Evolutionary conservation across 1,284 basidiomycete genomes (phyloP).

Genomic region (Prillingera fragicola): DNA sequence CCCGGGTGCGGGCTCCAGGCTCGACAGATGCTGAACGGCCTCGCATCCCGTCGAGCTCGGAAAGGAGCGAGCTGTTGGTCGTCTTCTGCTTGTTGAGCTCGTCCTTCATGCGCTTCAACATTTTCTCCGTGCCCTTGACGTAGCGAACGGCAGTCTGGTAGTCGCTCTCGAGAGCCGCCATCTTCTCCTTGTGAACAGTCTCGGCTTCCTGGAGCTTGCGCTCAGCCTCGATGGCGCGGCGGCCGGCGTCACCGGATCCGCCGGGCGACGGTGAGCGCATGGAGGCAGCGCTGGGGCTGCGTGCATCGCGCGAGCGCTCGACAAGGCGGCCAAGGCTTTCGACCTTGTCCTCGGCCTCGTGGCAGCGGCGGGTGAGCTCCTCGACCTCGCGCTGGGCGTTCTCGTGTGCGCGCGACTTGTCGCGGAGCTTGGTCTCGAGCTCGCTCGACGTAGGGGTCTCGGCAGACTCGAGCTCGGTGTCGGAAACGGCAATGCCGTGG

Average conservation of each 20-base stretch:
- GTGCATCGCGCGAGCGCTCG: slow-evolving; percentile 56
- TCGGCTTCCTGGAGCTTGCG: slow-evolving; percentile 73
- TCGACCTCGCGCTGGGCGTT: slow-evolving; percentile 48
- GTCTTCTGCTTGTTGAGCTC: slow-evolving; percentile 85
- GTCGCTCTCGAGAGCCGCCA: slow-evolving; percentile 79
- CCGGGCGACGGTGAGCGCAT: slow-evolving; percentile 35
- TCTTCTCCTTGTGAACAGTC: slow-evolving; percentile 60
- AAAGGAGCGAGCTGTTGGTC: slow-evolving; percentile 68
- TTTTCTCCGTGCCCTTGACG: slow-evolving; percentile 91
- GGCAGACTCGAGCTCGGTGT: slow-evolving; percentile 54
- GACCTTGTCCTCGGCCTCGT: slow-evolving; percentile 67
- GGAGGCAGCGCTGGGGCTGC: slow-evolving; percentile 39
- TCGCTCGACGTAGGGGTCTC: slow-evolving; percentile 50
- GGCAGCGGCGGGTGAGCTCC: slow-evolving; percentile 58
- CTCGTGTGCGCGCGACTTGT: slow-evolving; percentile 66
- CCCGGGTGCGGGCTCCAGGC: slow-evolving; percentile 53
- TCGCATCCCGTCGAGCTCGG: slow-evolving; percentile 66
- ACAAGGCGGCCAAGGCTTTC: slow-evolving; percentile 61
- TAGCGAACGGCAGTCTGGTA: slow-evolving; percentile 59
- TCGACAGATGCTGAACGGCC: slow-evolving; percentile 57
- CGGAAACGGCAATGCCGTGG: slow-evolving; percentile 71
- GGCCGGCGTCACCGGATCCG: slow-evolving; percentile 47
- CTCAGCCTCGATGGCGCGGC: slow-evolving; percentile 54
- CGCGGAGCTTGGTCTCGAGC: slow-evolving; percentile 67
- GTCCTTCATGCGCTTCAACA: slow-evolving; percentile 95